These are phyloP conservation scores for Trichoderma guizhouense DNA, from an alignment of 2,329 filamentous ascomycete genomes.

Conservation along the genomic window DNA sequence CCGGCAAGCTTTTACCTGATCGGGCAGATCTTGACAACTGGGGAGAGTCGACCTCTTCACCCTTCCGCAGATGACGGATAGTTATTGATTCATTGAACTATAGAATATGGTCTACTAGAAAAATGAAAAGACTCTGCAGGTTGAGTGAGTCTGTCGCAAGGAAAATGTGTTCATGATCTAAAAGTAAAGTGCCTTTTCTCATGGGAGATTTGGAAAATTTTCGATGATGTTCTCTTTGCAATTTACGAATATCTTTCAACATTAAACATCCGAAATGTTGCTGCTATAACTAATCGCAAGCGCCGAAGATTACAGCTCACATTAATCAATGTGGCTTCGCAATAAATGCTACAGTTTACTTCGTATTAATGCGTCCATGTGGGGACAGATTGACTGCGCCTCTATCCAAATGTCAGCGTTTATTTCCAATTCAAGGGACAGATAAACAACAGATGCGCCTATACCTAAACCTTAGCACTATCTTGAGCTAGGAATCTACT, in stretches of 20 bases:
- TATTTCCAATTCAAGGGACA: background rate
- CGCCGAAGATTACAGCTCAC: background rate
- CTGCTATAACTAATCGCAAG: background rate
- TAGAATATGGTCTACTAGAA: background rate
- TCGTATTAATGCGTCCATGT: background rate
- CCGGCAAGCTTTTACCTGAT: background rate
- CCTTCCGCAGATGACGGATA: background rate
- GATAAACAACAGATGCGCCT: background rate
- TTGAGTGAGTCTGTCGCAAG: background rate
- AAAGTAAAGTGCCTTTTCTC: background rate
- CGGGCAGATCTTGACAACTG: background rate
- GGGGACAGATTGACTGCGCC: background rate
- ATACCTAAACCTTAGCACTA: background rate
- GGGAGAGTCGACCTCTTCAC: background rate
- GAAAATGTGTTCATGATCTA: background rate
- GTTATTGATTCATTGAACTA: background rate
- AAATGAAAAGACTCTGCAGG: background rate
- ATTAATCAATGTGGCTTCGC: background rate
- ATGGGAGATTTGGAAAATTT: background rate
- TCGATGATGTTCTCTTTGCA: background rate
- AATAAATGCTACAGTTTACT: background rate
- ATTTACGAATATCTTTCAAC: background rate
- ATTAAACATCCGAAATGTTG: background rate
- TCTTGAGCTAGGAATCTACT: background rate
- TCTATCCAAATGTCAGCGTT: background rate